Base-by-base conservation (phyloP, 2,329 filamentous ascomycete species). In the Aspergillus fumigatiaffinis region DNA sequence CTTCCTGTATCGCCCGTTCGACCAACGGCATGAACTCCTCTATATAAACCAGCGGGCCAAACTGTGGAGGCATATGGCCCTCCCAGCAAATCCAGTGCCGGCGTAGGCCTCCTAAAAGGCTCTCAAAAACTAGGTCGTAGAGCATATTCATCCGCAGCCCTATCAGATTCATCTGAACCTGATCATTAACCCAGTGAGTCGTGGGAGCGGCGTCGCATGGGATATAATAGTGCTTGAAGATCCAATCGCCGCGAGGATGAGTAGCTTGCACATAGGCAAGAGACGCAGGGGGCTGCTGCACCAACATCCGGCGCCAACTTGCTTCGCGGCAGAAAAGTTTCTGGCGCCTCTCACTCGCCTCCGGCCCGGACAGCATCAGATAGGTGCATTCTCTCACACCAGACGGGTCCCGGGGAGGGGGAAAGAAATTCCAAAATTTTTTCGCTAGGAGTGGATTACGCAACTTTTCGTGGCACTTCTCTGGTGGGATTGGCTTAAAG, bases 401-500 rank as follows among this genome's bases (percentile, higher is more conserved):
- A 1, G 1, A 42, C 21, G 41, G 17, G n/a, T 42, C n/a, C 17
- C 9, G 9, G n/a, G n/a, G 9, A 8, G n/a, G 3, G n/a, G 41
- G 41, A 1, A 42, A 42, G 41, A 21, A n/a, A 20, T 10, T 4
- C 9, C 5, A 3, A 4, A 42, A 42, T 7, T 20, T 7, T 42
- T 9, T 2, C 2, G 41, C 41, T 42, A 42, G 41, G 9, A 42
- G 41, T 42, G 41, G 41, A 42, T 42, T 42, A 42, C 1, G n/a
- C n/a, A 42, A 10, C 41, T 42, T 42, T 42, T 42, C n/a, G 41
- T 1, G 41, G 41, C 41, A 42, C 41, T 21, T 2, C n/a, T 42
- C 41, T 42, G 41, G 20, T 42, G 41, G 41, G 8, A 10, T 42
- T 0, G 42, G 54, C 25, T 52, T 32, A 66, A 72, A 52, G 66